Evolutionary conservation across 2,329 filamentous ascomycete species (phyloP).

Genomic region (Talaromyces sp.): DNA sequence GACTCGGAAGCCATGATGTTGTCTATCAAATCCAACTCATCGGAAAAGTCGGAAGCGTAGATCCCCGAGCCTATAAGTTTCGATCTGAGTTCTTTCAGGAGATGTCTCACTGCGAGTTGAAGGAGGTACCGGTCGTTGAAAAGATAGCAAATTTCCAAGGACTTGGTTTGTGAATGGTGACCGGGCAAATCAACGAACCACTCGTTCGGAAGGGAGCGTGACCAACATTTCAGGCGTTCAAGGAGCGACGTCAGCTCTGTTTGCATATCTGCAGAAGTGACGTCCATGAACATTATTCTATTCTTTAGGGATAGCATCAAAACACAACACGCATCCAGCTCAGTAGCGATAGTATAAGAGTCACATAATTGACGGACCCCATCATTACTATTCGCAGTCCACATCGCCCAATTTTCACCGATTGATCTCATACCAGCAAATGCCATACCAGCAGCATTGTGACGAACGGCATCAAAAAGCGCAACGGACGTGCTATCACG

Average conservation of each 20-base stretch:
- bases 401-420: constrained; percentile 13
- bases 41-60: neutral
- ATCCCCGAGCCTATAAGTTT: neutral
- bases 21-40: constrained; percentile 10
- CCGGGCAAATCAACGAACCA: neutral
- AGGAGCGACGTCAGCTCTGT: neutral
- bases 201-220: neutral
- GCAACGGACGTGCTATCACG: constrained; percentile 10
- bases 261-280: neutral
- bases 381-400: neutral
- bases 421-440: neutral
- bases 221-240: constrained; percentile 1
- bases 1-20: constrained; percentile 5
- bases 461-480: constrained; percentile 15
- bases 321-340: constrained; percentile 14
- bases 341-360: constrained; percentile 16
- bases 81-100: constrained; percentile 3
- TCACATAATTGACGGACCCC: constrained; percentile 9
- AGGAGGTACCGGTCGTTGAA: constrained; percentile 14
- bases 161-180: neutral
- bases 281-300: neutral
- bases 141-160: constrained; percentile 1
- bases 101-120: neutral
- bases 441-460: constrained; percentile 15
- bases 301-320: constrained; percentile 4